These are phyloP conservation scores for Bolboschoenus planiculmis DNA, from an alignment of 176 grass and related monocot genomes.

Conservation along the genomic window DNA sequence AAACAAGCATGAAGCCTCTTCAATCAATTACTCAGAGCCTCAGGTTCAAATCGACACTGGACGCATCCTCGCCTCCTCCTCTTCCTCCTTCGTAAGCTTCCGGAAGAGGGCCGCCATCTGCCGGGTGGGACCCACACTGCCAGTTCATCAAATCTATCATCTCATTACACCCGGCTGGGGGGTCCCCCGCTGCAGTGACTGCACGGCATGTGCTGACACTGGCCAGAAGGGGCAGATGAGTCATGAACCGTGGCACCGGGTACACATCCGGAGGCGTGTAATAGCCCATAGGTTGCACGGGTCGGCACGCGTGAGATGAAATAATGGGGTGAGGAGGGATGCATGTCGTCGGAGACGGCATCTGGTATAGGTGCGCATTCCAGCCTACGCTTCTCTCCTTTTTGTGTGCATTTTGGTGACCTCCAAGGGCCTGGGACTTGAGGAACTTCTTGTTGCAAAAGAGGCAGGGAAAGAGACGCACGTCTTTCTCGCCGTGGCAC, in stretches of 20 bases:
- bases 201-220: conserved; percentile 18
- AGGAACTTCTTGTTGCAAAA: conserved; percentile 99
- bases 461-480: conserved; percentile 87
- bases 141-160: conserved; percentile 45
- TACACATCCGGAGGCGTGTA: not conserved
- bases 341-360: not conserved
- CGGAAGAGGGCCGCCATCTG: not conserved
- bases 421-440: conserved; percentile 91
- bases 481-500: conserved; percentile 21
- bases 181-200: conserved; percentile 22
- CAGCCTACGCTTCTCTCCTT: conserved; percentile 68
- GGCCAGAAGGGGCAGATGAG: conserved; percentile 18
- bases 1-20: not conserved
- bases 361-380: conserved; percentile 67
- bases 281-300: conserved; percentile 9
- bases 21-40: not conserved
- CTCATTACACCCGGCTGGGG: conserved; percentile 19
- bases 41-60: conserved; percentile 17
- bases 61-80: conserved; percentile 4
- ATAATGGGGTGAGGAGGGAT: conserved; percentile 13
- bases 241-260: conserved; percentile 20
- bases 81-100: not conserved
- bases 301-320: conserved; percentile 39
- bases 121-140: conserved; percentile 24
- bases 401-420: conserved; percentile 98